Base-by-base conservation (phyloP, 1,139 yeast species). In the Candida glucosophila region DNA sequence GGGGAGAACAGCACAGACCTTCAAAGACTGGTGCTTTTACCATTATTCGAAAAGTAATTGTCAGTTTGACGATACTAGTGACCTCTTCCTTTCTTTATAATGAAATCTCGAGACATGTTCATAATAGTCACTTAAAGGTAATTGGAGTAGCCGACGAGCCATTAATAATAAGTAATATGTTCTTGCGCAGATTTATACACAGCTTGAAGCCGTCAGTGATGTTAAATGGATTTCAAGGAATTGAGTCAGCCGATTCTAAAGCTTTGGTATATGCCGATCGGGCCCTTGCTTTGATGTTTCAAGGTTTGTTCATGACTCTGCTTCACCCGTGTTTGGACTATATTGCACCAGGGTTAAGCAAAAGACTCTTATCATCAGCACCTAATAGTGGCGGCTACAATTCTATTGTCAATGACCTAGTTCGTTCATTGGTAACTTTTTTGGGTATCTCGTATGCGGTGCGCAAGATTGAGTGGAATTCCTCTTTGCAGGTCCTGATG, bases 361-460 rank as follows among this genome's bases (percentile, higher is more conserved):
- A 36, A 22, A 33, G 60, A 32, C 34, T 54, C 22, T 37, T 54
- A 21, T 44, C 55, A 4, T 53, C 58, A 4, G 52, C 52, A 27
- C 59, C 59, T 2, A 48, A 57, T 31, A 58, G 62, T 2, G 39
- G 50, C 9, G 41, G 40, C 16, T 39, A 41, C 27, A 45, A 57
- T 24, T 53, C 51, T 29, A 37, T 61, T 23, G 36, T 54, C 20
- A 61, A 54, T 36, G 71, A 64, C 34, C 47, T 58, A 19, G 33
- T 64, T 19, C 67, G 94, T 34, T 70, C 82, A 20, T 59, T 72
- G 27, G 76, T 83, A 25, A 86, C 93, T 5, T 73, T 86, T 41
- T 55, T 86, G 34, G 96, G 96, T 3, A 73, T 88, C 15, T 71
- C 83, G 6, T 86, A 82, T 44, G 94, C 93, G 13, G 70, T 86